Conservation (phyloP, 2,329 filamentous ascomycete genomes). For the Cladosporium phlei region DNA sequence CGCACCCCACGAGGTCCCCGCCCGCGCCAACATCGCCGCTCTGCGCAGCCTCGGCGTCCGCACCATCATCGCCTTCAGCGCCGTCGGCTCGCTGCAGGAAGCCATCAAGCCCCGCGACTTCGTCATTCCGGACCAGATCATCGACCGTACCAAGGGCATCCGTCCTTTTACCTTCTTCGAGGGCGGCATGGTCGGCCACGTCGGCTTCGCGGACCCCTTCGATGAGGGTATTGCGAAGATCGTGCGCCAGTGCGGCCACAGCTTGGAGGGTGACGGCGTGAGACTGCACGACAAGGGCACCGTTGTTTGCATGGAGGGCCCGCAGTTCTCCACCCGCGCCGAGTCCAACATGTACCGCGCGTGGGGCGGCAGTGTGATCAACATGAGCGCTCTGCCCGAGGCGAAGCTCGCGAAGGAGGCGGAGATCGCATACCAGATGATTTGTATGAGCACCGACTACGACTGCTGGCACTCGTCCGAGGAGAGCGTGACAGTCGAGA, state of each 20-base stretch:
- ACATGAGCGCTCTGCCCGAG: conserved; percentile 95
- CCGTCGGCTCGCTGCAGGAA: conserved; percentile 88
- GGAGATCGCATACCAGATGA: conserved; percentile 95
- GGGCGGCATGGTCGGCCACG: conserved; percentile 84
- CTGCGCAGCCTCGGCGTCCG: conserved; percentile 83
- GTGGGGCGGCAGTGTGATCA: conserved; percentile 93
- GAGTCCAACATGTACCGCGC: conserved; percentile 92
- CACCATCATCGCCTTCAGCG: conserved; percentile 88
- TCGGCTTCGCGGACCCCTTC: conserved; percentile 94
- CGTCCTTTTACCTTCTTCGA: conserved; percentile 96
- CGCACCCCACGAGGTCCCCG: conserved; percentile 91
- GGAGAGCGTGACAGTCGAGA: conserved; percentile 82
- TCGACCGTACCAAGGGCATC: conserved; percentile 93
- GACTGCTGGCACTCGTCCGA: conserved; percentile 89
- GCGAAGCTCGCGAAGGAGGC: conserved; percentile 94
- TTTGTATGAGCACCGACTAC: conserved; percentile 99
- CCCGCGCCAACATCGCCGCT: conserved; percentile 96
- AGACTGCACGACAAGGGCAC: conserved; percentile 78
- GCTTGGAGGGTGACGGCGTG: conserved; percentile 77
- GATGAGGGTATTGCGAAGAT: conserved; percentile 72
- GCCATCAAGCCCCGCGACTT: conserved; percentile 95
- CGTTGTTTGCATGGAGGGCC: conserved; percentile 96
- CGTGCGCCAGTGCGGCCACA: conserved; percentile 70
- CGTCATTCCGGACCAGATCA: conserved; percentile 91
- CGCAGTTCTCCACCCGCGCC: conserved; percentile 92